Conservation (phyloP, 441 rosid species). For the Populus hybrid region DNA sequence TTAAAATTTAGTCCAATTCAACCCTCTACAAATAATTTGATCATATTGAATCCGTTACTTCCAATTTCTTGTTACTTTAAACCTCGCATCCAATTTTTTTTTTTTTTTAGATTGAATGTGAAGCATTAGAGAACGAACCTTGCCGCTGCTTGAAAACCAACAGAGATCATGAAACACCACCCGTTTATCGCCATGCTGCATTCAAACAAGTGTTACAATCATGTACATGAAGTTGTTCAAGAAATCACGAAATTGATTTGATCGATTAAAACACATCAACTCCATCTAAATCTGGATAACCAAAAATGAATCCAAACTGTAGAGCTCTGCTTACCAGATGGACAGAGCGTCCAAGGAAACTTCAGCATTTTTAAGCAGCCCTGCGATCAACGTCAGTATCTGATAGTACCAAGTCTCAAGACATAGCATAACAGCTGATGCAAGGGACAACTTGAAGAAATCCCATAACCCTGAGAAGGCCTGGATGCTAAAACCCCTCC, state of each 20-base stretch:
- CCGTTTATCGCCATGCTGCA: conserved; percentile 40
- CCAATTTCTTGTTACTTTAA: too few relatives aligned
- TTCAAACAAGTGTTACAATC: not conserved
- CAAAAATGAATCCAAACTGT: not conserved
- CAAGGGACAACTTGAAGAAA: conserved; percentile 36
- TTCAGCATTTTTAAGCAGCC: conserved; percentile 40
- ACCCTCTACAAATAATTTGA: too few relatives aligned
- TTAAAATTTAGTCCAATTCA: too few relatives aligned
- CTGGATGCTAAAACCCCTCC: conserved; percentile 25
- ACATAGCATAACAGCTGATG: conserved; percentile 48
- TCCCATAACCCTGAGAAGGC: conserved; percentile 43
- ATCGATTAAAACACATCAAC: too few relatives aligned
- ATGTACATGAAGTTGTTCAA: too few relatives aligned
- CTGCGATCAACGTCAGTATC: conserved; percentile 40
- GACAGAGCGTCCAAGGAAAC: conserved; percentile 42
- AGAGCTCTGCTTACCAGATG: conserved; percentile 25
- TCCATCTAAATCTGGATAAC: too few relatives aligned
- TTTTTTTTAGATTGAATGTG: too few relatives aligned
- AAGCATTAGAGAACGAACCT: conserved; percentile 8
- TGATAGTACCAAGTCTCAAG: conserved; percentile 46
- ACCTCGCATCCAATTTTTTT: too few relatives aligned
- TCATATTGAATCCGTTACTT: too few relatives aligned
- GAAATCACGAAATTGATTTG: too few relatives aligned
- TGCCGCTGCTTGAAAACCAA: conserved; percentile 55
- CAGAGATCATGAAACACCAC: conserved; percentile 33